Base-by-base conservation (phyloP, 2,329 filamentous ascomycete species). In the Meredithiella fracta region DNA sequence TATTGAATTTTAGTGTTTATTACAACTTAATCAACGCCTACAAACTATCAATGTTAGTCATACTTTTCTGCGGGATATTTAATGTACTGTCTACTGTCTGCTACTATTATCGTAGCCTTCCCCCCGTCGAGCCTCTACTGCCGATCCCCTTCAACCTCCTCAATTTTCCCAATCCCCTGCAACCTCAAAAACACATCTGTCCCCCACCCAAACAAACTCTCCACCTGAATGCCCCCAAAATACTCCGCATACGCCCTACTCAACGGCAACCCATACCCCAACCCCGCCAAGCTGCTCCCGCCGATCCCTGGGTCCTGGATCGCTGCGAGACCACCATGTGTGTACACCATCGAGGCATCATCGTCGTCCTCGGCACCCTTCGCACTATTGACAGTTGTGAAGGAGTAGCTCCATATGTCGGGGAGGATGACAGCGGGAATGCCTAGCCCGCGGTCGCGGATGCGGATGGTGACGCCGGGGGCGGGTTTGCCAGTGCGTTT, bases 241-340 rank as follows among this genome's bases (percentile, higher is more conserved):
- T 97, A 98, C 71, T 98, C 91, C 0, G 92, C 92, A 65, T 98
- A 98, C 0, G 92, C 91, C 60, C 92, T 77, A 54, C 89, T 89
- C 22, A 98, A 70, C 1, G 92, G 92, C 60, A 98, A 67, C 0
- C 92, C 92, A 66, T 98, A 98, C 1, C 92, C 92, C 51, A 98
- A 69, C 0, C 92, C 92, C 0, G 92, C 92, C 59, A 98, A 94
- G 47, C 86, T 91, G 65, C 85, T 90, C 1, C 79, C 77, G 53
- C 86, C 85, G 0, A 78, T 80, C 55, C 81, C 83, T 29, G 81
- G 80, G 1, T 78, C 78, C 1, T 85, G 83, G 51, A 96, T 83
- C 3, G 83, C 81, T 63, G 83, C 85, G 60, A 96, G 38, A 26
- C 47, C 49, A 22, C 49, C 34, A 4, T 70, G 20, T 17, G 29